Evolutionary conservation across 2,329 filamentous ascomycete genomes (phyloP).

Genomic region (Fusarium nygamai): DNA sequence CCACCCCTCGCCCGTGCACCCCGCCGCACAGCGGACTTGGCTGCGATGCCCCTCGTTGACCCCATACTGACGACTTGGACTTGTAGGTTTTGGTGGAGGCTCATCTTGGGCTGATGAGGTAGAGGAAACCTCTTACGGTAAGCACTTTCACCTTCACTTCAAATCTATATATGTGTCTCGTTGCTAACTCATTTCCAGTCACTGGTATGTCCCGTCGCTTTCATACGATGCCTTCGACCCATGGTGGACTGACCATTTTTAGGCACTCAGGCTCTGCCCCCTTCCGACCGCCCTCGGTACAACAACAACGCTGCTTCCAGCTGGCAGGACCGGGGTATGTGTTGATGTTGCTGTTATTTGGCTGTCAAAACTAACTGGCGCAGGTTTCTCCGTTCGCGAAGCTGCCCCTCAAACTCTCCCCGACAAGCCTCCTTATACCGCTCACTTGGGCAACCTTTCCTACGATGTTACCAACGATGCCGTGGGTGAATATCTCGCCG

Average conservation of each 20-base stretch:
- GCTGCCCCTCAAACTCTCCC: constrained; percentile 79
- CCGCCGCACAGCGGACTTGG: constrained; percentile 35
- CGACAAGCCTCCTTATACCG: constrained; percentile 92
- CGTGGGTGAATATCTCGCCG: constrained; percentile 85
- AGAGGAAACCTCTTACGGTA: constrained; percentile 82
- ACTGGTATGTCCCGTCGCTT: constrained; percentile 47
- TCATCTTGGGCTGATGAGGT: constrained; percentile 99
- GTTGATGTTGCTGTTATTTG: background rate
- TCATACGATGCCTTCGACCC: constrained; percentile 12
- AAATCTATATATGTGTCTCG: constrained; percentile 26
- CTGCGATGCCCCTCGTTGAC: constrained; percentile 32
- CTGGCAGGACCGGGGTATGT: constrained; percentile 58
- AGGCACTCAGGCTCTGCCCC: constrained; percentile 68
- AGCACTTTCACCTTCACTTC: constrained; percentile 51
- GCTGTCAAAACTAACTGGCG: constrained; percentile 33
- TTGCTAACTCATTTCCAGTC: constrained; percentile 47
- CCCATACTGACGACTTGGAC: constrained; percentile 42
- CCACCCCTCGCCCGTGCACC: constrained; percentile 44
- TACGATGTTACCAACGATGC: constrained; percentile 90
- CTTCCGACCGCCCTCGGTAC: constrained; percentile 57
- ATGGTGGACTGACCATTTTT: constrained; percentile 39
- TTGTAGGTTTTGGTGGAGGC: constrained; percentile 65
- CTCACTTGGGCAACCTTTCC: constrained; percentile 94
- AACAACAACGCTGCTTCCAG: constrained; percentile 46
- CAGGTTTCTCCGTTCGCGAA: constrained; percentile 73